Evolutionary conservation across 345 rosid species (phyloP).

Genomic region (Pistacia vera): DNA sequence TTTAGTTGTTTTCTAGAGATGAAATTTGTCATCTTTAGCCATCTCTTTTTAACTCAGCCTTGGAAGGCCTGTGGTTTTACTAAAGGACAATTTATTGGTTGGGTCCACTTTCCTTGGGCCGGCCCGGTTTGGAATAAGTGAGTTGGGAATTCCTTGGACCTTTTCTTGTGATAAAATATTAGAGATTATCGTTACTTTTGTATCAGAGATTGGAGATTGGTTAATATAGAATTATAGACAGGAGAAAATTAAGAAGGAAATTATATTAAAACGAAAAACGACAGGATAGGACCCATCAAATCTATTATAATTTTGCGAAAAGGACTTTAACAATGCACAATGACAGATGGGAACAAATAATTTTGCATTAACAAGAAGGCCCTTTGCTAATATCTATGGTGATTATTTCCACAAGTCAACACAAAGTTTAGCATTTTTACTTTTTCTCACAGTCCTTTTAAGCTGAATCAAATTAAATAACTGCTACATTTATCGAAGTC

Average conservation of each 20-base stretch:
- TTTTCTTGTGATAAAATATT: constrained; percentile 14
- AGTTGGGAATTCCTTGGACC: constrained; percentile 6
- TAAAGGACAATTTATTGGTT: constrained; percentile 29
- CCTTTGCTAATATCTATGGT: constrained; percentile 6
- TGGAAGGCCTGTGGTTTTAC: constrained; percentile 12
- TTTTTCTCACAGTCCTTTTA: not conserved
- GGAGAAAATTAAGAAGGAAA: constrained; percentile 10
- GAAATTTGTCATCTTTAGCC: constrained; percentile 29
- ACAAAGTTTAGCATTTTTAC: not conserved
- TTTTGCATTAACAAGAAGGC: constrained; percentile 9
- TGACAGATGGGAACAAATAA: not conserved
- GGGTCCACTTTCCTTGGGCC: constrained; percentile 37
- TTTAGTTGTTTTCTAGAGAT: constrained; percentile 33
- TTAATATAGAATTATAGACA: not conserved
- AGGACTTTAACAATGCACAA: constrained; percentile 8
- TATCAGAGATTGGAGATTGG: constrained; percentile 9
- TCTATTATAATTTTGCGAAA: not conserved
- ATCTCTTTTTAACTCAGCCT: not conserved
- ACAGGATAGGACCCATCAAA: not conserved
- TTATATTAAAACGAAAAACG: not conserved
- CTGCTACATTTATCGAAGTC: not conserved
- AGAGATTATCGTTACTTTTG: constrained; percentile 5
- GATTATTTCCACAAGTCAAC: not conserved
- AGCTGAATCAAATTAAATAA: not conserved
- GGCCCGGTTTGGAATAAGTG: constrained; percentile 34